Percentiles rank a stretch among this genome's conserved stretches.
phyloP scores from a whole-genome alignment of 208 protist genomes.

The Acanthamoeba lugdunensis region DNA sequence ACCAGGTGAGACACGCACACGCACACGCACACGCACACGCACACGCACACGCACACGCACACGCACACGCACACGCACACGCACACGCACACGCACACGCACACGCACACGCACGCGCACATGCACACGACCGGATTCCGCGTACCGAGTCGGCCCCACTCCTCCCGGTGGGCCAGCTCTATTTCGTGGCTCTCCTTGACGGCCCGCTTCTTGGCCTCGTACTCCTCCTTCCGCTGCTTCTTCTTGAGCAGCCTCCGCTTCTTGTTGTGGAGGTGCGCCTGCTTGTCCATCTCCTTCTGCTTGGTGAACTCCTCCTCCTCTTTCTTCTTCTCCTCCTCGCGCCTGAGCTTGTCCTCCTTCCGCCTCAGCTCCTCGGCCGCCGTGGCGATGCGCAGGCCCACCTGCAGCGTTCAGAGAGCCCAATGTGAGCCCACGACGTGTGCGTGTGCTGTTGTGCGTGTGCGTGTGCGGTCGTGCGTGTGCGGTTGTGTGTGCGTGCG shows the following conservation, averaged over 20 bases:
- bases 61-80: not conserved
- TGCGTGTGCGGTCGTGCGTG: not conserved
- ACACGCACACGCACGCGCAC: not conserved
- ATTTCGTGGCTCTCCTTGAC: not conserved
- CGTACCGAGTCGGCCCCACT: constrained; percentile 6
- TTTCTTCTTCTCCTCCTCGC: not conserved
- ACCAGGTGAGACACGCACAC: too few species aligned
- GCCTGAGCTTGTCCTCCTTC: constrained; percentile 18
- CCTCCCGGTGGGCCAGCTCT: constrained; percentile 1
- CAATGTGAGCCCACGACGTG: too few species aligned
- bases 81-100: too few species aligned
- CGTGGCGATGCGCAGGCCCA: not conserved
- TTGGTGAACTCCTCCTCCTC: constrained; percentile 26
- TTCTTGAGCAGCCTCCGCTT: constrained; percentile 19
- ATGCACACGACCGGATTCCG: not conserved
- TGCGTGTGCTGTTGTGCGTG: not conserved
- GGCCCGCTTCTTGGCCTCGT: constrained; percentile 39
- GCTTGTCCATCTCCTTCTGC: constrained; percentile 52
- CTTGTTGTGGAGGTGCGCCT: constrained; percentile 8
- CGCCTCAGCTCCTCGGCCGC: constrained; percentile 20
- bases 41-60: too few species aligned
- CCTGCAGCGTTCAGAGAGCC: not conserved
- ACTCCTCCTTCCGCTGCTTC: constrained; percentile 33
- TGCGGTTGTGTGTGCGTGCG: too few species aligned
- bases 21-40: too few species aligned